phyloP scores from a whole-genome alignment of 805 yeast species.

The Myxozyma udenii region DNA sequence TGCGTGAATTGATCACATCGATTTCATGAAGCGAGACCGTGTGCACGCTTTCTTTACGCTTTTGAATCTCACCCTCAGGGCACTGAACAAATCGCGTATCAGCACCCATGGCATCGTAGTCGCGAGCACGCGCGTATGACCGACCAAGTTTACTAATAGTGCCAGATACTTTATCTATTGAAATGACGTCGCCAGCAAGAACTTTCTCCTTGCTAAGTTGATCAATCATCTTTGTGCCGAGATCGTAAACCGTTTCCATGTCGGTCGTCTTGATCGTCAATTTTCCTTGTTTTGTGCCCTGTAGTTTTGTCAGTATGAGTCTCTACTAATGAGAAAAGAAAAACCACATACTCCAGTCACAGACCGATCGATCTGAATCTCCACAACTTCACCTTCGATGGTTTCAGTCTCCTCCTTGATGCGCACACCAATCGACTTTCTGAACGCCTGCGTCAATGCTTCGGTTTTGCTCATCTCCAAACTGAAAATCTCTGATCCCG shows the following conservation, averaged over 20 bases:
- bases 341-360: slow-evolving; percentile 59
- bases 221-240: slow-evolving; percentile 91
- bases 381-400: slow-evolving; percentile 98
- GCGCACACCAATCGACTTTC: slow-evolving; percentile 91
- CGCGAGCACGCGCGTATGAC: slow-evolving; percentile 93
- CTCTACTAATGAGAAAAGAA: background rate
- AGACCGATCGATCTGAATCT: slow-evolving; percentile 88
- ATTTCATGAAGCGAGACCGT: slow-evolving; percentile 97
- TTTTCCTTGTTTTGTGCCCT: slow-evolving; percentile 95
- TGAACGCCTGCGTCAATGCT: slow-evolving; percentile 91
- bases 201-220: slow-evolving; percentile 92
- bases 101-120: slow-evolving; percentile 98
- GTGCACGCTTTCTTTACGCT: slow-evolving; percentile 91
- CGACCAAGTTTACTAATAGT: slow-evolving; percentile 91
- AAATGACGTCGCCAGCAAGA: slow-evolving; percentile 93
- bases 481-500: slow-evolving; percentile 90
- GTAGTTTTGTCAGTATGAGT: background rate
- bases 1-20: slow-evolving; percentile 94
- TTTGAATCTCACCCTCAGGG: slow-evolving; percentile 98
- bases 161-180: slow-evolving; percentile 93
- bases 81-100: slow-evolving; percentile 96
- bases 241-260: slow-evolving; percentile 96
- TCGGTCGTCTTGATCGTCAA: slow-evolving; percentile 95
- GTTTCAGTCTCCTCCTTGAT: slow-evolving; percentile 96
- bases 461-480: slow-evolving; percentile 93